phyloP scores from a whole-genome alignment of 257 asterid genomes.

The Nicotiana obtusifolia region DNA sequence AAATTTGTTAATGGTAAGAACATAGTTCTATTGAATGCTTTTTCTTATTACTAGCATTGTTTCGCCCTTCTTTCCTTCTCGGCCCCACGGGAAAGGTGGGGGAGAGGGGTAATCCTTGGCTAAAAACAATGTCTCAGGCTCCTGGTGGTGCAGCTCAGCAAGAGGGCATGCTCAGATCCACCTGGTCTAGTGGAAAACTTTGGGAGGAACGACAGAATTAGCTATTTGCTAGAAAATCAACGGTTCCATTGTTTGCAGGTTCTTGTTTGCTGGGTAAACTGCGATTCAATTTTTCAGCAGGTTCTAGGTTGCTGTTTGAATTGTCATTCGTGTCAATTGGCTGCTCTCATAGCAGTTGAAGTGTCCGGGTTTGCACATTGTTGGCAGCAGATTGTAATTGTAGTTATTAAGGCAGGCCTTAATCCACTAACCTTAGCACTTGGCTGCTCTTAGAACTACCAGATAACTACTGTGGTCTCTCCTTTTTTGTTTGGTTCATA shows the following conservation, averaged over 20 bases:
- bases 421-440: neutral
- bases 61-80: neutral
- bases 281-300: neutral
- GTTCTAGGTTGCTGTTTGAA: neutral
- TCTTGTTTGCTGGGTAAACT: neutral
- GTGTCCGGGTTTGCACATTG: neutral
- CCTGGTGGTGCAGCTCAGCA: neutral
- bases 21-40: neutral
- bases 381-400: neutral
- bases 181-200: neutral
- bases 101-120: neutral
- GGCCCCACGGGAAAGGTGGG: no score
- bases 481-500: neutral
- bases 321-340: neutral
- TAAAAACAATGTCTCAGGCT: neutral
- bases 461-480: neutral
- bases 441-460: neutral
- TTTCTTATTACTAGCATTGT: neutral
- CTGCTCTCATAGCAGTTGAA: neutral
- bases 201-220: neutral
- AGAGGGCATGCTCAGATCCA: neutral
- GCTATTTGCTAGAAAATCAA: neutral
- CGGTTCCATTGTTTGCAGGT: neutral
- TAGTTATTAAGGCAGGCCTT: neutral
- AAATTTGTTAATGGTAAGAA: neutral